Percentiles rank a stretch among this genome's conserved stretches.
Evolutionary conservation across 2,329 filamentous ascomycete genomes (phyloP).

Genomic region (Metarhizium guizhouense): DNA sequence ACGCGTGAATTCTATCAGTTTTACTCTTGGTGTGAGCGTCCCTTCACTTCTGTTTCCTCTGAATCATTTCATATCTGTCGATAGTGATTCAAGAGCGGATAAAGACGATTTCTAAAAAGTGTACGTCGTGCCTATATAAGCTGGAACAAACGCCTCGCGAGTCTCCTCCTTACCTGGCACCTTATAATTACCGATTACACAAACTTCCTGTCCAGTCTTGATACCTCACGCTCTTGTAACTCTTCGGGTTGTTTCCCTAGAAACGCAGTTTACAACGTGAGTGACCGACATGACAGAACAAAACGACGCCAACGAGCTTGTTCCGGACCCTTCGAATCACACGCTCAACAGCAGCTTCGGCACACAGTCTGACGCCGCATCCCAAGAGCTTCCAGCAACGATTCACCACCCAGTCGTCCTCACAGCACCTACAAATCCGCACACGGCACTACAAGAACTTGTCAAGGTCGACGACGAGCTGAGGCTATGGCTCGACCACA

Average conservation of each 20-base stretch:
- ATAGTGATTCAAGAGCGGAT: no score
- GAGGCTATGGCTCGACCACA: conserved; percentile 16
- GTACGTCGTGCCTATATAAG: no score
- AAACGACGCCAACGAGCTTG: neutral
- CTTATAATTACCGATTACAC: no score
- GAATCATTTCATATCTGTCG: no score
- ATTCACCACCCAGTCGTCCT: neutral
- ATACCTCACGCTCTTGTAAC: neutral
- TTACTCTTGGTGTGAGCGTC: neutral
- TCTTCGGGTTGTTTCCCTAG: neutral
- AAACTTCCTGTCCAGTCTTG: no score
- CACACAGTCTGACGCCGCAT: neutral
- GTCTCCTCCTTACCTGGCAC: no score
- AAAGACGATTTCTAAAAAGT: no score
- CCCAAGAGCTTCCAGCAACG: neutral
- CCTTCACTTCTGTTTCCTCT: neutral
- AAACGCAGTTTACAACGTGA: neutral
- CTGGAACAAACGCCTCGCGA: no score
- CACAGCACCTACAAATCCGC: neutral
- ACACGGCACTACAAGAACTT: neutral
- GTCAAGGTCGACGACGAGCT: conserved; percentile 11
- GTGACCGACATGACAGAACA: neutral
- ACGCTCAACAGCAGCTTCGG: neutral
- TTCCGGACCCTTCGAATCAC: neutral
- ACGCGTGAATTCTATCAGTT: neutral